Evolutionary conservation across 2,329 filamentous ascomycete species (phyloP).

Genomic region (Dactylonectria macrodidyma): DNA sequence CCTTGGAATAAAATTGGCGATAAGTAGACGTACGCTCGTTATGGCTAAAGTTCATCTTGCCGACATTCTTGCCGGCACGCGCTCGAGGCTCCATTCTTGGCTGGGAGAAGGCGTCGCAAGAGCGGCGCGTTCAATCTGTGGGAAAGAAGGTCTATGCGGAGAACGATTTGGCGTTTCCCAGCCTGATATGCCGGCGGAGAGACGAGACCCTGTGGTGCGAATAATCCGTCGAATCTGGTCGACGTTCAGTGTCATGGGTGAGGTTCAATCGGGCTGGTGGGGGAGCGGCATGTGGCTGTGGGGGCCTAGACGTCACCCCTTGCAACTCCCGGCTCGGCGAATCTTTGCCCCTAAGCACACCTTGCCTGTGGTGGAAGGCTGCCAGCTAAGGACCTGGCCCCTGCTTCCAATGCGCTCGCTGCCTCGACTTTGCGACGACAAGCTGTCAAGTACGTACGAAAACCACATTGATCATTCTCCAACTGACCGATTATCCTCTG

Average conservation of each 20-base stretch:
- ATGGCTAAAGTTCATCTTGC: constrained; percentile 84
- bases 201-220: not conserved
- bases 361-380: constrained; percentile 42
- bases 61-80: constrained; percentile 84
- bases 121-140: constrained; percentile 8
- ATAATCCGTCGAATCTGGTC: not conserved
- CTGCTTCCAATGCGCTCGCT: constrained; percentile 25
- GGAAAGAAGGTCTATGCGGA: not conserved
- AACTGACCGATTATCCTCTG: not conserved
- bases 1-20: not conserved
- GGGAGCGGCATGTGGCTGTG: constrained; percentile 39
- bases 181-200: not conserved
- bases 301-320: constrained; percentile 44
- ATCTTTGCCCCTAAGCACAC: constrained; percentile 57
- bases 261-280: constrained; percentile 38
- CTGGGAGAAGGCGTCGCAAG: constrained; percentile 25
- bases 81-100: constrained; percentile 83
- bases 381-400: constrained; percentile 16
- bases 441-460: constrained; percentile 18
- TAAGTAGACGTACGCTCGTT: constrained; percentile 73
- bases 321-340: constrained; percentile 49
- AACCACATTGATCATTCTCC: constrained; percentile 7
- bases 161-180: not conserved
- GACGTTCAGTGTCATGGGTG: constrained; percentile 23
- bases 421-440: constrained; percentile 33